phyloP scores from a whole-genome alignment of 805 yeast species.

The Cyberlindnera misumaiensis region DNA sequence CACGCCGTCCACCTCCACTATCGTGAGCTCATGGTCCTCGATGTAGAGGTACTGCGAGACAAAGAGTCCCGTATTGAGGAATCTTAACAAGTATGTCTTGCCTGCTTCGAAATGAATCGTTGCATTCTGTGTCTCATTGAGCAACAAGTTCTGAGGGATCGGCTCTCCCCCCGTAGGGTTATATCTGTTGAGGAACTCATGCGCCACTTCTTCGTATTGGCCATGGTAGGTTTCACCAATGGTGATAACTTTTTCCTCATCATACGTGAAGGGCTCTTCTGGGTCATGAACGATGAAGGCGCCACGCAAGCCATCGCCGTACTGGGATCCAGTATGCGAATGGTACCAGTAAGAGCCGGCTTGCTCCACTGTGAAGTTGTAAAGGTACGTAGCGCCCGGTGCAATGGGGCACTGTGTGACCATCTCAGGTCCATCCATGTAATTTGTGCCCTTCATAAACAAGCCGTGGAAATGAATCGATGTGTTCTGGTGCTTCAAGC shows the following conservation, averaged over 20 bases:
- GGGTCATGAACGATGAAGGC: slow-evolving; percentile 58
- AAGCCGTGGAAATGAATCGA: slow-evolving; percentile 78
- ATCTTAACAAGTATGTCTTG: slow-evolving; percentile 57
- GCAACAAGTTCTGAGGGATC: slow-evolving; percentile 57
- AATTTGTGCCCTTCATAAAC: slow-evolving; percentile 52
- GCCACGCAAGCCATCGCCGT: slow-evolving; percentile 73
- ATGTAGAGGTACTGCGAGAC: slow-evolving; percentile 64
- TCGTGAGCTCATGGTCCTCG: slow-evolving; percentile 64
- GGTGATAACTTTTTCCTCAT: slow-evolving; percentile 52
- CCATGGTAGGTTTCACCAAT: slow-evolving; percentile 62
- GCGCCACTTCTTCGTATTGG: slow-evolving; percentile 38
- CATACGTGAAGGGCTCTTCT: slow-evolving; percentile 46
- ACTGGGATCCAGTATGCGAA: slow-evolving; percentile 71
- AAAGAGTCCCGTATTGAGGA: slow-evolving; percentile 64
- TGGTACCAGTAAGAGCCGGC: slow-evolving; percentile 84
- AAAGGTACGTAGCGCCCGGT: slow-evolving; percentile 57
- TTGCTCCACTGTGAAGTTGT: slow-evolving; percentile 61
- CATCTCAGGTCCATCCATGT: slow-evolving; percentile 77
- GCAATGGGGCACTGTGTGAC: slow-evolving; percentile 77
- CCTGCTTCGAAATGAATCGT: slow-evolving; percentile 50
- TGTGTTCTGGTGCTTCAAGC: slow-evolving; percentile 44
- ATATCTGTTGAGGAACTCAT: slow-evolving; percentile 50
- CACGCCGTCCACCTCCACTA: slow-evolving; percentile 73
- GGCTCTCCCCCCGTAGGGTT: slow-evolving; percentile 88
- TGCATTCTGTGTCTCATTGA: slow-evolving; percentile 57